Conservation (phyloP, 2,329 filamentous ascomycete species). For the Fusarium pilosicola region DNA sequence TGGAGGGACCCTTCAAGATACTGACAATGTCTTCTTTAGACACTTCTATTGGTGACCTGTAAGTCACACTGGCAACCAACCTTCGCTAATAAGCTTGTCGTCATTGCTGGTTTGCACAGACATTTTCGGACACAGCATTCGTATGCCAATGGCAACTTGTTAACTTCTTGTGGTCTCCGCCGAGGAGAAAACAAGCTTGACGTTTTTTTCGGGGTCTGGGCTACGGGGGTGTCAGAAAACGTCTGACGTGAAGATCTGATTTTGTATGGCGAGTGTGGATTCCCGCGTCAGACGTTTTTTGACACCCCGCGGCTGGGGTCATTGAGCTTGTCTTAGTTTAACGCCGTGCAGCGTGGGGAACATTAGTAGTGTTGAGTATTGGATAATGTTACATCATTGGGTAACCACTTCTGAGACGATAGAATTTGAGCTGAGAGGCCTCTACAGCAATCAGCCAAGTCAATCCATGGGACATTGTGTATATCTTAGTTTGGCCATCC, state of each 20-base stretch:
- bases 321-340: constrained; percentile 21
- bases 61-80: not conserved
- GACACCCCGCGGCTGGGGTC: too few relatives aligned
- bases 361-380: constrained; percentile 1
- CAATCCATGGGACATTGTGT: not conserved
- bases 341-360: constrained; percentile 35
- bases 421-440: not conserved
- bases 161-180: not conserved
- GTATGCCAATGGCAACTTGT: not conserved
- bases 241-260: too few relatives aligned
- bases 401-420: not conserved
- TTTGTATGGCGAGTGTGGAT: too few relatives aligned
- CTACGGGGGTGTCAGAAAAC: too few relatives aligned
- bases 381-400: constrained; percentile 22
- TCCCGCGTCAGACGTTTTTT: too few relatives aligned
- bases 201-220: constrained; percentile 2
- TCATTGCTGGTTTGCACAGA: constrained; percentile 18
- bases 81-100: constrained; percentile 9
- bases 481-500: not conserved
- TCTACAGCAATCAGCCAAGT: not conserved
- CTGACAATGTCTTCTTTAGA: constrained; percentile 2
- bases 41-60: not conserved
- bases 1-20: constrained; percentile 10
- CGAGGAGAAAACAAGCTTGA: constrained; percentile 18
- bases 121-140: not conserved